Percentiles rank a stretch among this genome's conserved stretches.
phyloP scores from a whole-genome alignment of 176 grass and related monocot species.

The Juncus inflexus region DNA sequence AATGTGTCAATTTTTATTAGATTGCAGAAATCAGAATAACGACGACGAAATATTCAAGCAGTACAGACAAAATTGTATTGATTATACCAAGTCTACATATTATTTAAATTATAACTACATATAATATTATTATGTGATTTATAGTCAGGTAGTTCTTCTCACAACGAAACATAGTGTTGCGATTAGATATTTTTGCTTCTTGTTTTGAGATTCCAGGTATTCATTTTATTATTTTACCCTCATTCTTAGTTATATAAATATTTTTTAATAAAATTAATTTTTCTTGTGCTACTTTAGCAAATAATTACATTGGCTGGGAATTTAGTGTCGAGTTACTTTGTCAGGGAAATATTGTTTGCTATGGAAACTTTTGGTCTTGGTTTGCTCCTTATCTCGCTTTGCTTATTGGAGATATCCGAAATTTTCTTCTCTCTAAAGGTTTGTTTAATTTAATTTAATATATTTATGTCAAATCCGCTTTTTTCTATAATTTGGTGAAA shows the following conservation, averaged over 20 bases:
- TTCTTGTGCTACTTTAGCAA: slow-evolving; percentile 45
- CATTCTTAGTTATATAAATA: background rate
- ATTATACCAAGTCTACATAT: slow-evolving; percentile 37
- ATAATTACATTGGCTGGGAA: slow-evolving; percentile 95
- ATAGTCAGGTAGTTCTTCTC: slow-evolving; percentile 59
- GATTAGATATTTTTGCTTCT: slow-evolving; percentile 77
- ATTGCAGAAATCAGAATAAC: slow-evolving; percentile 44
- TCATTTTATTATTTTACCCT: background rate
- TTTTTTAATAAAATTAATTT: no score
- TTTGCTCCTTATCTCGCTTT: slow-evolving; percentile 74
- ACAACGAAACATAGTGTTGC: slow-evolving; percentile 54
- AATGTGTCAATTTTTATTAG: slow-evolving; percentile 45
- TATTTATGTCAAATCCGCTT: no score
- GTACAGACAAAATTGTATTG: slow-evolving; percentile 37
- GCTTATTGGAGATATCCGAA: slow-evolving; percentile 96
- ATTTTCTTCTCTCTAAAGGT: slow-evolving; percentile 97
- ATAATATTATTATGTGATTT: slow-evolving; percentile 77
- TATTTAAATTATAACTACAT: slow-evolving; percentile 38
- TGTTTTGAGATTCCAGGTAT: slow-evolving; percentile 98
- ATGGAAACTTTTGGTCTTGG: slow-evolving; percentile 95
- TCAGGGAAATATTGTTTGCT: slow-evolving; percentile 87
- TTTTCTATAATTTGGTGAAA: no score
- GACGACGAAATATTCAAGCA: background rate
- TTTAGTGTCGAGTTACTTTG: slow-evolving; percentile 79
- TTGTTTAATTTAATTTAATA: slow-evolving; percentile 15